phyloP scores from a whole-genome alignment of 2,329 filamentous ascomycete species.

The Diaporthe australafricana region DNA sequence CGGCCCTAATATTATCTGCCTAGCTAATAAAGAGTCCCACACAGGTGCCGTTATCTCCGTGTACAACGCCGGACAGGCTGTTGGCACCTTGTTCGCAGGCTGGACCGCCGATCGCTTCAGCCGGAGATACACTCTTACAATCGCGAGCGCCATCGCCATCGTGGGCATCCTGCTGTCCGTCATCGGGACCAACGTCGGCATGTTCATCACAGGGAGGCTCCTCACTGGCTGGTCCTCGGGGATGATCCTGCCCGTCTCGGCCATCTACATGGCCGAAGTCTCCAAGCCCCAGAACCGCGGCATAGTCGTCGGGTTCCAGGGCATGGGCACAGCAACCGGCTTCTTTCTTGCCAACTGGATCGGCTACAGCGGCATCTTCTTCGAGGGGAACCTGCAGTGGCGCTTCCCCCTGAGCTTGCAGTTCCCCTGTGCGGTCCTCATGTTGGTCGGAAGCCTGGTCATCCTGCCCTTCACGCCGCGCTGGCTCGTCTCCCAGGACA shows the following conservation, averaged over 20 bases:
- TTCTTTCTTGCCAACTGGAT: constrained; percentile 54
- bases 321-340: constrained; percentile 49
- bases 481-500: constrained; percentile 41
- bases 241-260: constrained; percentile 41
- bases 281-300: constrained; percentile 43
- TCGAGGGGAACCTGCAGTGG: constrained; percentile 47
- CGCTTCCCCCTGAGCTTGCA: constrained; percentile 50
- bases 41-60: constrained; percentile 47
- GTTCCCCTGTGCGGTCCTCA: constrained; percentile 32
- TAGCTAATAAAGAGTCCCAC: background rate
- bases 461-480: constrained; percentile 45
- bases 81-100: constrained; percentile 46
- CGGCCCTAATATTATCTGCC: too few species aligned
- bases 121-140: constrained; percentile 49
- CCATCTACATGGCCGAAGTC: constrained; percentile 45
- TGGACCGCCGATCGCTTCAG: constrained; percentile 49
- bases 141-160: constrained; percentile 42
- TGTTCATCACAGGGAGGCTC: constrained; percentile 45
- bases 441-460: constrained; percentile 27
- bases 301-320: constrained; percentile 44
- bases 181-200: constrained; percentile 34
- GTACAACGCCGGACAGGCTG: constrained; percentile 48
- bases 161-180: constrained; percentile 15
- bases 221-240: constrained; percentile 43
- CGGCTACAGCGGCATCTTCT: constrained; percentile 51